phyloP scores from a whole-genome alignment of 2,329 filamentous ascomycete genomes.

The Diaporthe citrichinensis region DNA sequence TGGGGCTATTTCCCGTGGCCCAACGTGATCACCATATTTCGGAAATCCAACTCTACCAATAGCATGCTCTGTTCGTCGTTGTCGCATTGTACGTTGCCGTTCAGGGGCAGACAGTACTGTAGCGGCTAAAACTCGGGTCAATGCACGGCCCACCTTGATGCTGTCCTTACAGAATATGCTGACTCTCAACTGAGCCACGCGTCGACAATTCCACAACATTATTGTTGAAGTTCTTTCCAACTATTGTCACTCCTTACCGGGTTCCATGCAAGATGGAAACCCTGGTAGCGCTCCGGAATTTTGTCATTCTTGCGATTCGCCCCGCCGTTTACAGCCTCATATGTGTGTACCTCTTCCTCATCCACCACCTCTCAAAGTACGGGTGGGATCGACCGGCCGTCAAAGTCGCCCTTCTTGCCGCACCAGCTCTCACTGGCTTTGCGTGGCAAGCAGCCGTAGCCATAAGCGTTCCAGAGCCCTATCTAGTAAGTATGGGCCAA shows the following conservation, averaged over 20 bases:
- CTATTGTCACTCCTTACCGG: slow-evolving; percentile 24
- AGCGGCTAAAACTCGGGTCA: slow-evolving; percentile 30
- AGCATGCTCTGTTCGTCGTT: background rate
- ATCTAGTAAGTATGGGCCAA: slow-evolving; percentile 59
- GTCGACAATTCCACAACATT: background rate
- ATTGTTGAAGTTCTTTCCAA: background rate
- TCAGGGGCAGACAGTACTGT: background rate
- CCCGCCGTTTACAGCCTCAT: background rate
- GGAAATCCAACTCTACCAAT: background rate
- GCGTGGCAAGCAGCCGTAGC: slow-evolving; percentile 58
- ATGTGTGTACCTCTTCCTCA: slow-evolving; percentile 14
- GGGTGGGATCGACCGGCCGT: slow-evolving; percentile 23
- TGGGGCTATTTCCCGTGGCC: background rate
- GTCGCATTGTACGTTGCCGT: background rate
- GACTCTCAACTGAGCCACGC: slow-evolving; percentile 21
- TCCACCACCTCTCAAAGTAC: background rate
- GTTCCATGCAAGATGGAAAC: background rate
- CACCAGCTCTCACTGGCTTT: slow-evolving; percentile 28
- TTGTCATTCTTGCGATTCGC: background rate
- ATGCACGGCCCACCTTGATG: slow-evolving; percentile 30
- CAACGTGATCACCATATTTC: too few relatives aligned
- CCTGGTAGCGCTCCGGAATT: background rate
- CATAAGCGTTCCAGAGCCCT: slow-evolving; percentile 64
- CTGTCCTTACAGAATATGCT: slow-evolving; percentile 3
- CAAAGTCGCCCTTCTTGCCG: slow-evolving; percentile 45